Evolutionary conservation across 257 asterid species (phyloP).

Genomic region (Capsicum baccatum): DNA sequence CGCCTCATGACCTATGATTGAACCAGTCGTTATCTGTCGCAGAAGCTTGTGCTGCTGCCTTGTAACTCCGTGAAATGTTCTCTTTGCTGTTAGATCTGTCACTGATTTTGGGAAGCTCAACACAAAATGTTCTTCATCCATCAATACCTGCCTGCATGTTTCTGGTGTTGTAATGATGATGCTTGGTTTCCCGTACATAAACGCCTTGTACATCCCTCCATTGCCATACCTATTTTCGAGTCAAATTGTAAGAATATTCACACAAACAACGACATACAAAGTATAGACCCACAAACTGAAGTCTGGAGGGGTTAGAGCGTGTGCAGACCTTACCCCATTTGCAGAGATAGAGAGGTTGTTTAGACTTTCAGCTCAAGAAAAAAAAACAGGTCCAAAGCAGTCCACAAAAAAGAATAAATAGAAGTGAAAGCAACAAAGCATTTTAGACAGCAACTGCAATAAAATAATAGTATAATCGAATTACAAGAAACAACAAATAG

Average conservation of each 20-base stretch:
- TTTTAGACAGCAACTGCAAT: too few relatives aligned
- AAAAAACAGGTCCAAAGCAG: too few relatives aligned
- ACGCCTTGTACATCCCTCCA: conserved; percentile 27
- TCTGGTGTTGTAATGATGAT: conserved; percentile 26
- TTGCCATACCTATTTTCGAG: conserved; percentile 17
- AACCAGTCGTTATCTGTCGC: conserved; percentile 15
- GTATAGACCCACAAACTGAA: too few relatives aligned
- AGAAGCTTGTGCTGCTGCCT: conserved; percentile 26
- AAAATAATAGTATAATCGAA: too few relatives aligned
- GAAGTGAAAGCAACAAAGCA: too few relatives aligned
- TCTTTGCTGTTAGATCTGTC: conserved; percentile 20
- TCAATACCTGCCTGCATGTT: conserved; percentile 23
- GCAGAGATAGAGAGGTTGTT: too few relatives aligned
- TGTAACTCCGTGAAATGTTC: conserved; percentile 28
- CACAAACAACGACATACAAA: too few relatives aligned
- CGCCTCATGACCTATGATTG: conserved; percentile 28
- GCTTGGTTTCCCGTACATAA: conserved; percentile 27
- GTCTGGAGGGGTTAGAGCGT: too few relatives aligned
- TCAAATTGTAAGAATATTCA: not conserved
- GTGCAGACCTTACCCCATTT: too few relatives aligned
- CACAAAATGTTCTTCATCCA: conserved; percentile 33
- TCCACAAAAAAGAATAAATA: too few relatives aligned
- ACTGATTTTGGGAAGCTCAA: conserved; percentile 25
- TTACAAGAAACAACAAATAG: too few relatives aligned
- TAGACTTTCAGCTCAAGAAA: too few relatives aligned